Base-by-base conservation (phyloP, 1,284 basidiomycete genomes). In the Veloboletus limbatus region DNA sequence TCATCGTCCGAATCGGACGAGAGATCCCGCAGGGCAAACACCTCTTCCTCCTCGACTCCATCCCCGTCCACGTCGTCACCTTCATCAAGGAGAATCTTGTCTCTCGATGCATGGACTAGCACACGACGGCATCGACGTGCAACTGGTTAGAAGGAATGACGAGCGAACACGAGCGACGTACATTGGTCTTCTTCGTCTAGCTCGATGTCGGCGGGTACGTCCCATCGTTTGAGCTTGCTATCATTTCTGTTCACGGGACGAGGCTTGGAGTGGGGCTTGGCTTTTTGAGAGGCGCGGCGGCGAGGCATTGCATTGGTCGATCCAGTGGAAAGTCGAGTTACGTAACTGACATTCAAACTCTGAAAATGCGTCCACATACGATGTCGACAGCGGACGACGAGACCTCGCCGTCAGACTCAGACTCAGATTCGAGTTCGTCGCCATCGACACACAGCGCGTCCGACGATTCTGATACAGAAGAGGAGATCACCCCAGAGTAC, bases 161-260 rank as follows among this genome's bases (percentile, higher is more conserved):
- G n/a, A 20, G 21, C 5, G 14, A 24, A 25, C 24, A 10, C 17
- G 30, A 17, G n/a, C 1, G 8, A 71, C 81, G 55, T 56, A 88
- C 86, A 89, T 58, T 84, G 73, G 58, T 90, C 87, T 60, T 88
- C 84, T 56, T 81, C 82, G 56, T 90, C 86, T 51, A 85, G 60
- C 14, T 82, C 84, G 45, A 90, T 79, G 56, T 90, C 87, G 3
- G 73, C 71, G 18, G 66, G 57, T 14, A 69, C 80, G 47, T 86
- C 74, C 86, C 86, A 88, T 61, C 77, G 77, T 47, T 74, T 77
- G 18, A 85, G 59, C 52, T 68, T 78, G 24, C 71, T 65, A 27
- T 80, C 77, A 21, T 67, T 72, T 40, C 73, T 74, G 54, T 79
- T 70, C 4, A 78, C 57, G 9, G 72, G 66, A n/a, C 77, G 75